phyloP scores from a whole-genome alignment of 2,329 filamentous ascomycete genomes.

The Hymenoscyphus repandus region DNA sequence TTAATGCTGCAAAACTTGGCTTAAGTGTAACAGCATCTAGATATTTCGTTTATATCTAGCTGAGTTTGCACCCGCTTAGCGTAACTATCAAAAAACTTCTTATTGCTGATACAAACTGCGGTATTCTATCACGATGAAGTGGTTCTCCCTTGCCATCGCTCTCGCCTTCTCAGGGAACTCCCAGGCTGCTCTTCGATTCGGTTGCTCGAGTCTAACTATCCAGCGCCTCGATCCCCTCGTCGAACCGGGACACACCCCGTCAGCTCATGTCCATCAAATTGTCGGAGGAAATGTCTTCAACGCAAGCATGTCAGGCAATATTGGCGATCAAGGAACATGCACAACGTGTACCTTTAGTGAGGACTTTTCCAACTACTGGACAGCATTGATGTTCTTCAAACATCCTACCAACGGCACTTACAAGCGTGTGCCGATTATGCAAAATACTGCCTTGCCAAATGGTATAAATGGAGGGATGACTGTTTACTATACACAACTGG shows the following conservation, averaged over 20 bases:
- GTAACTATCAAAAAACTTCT: neutral
- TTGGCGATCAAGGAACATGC: conserved; percentile 37
- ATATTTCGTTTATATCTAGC: neutral
- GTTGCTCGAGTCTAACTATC: conserved; percentile 11
- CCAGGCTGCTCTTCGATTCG: conserved; percentile 13
- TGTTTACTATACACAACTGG: conserved; percentile 34
- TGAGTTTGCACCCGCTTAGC: neutral
- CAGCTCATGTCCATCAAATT: conserved; percentile 14
- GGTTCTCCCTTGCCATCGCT: neutral
- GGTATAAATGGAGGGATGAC: conserved; percentile 33
- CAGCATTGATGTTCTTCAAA: conserved; percentile 50
- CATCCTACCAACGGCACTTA: conserved; percentile 49
- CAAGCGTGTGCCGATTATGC: conserved; percentile 32
- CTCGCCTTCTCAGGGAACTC: conserved; percentile 4
- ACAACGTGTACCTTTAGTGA: conserved; percentile 56
- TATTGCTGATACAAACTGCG: neutral
- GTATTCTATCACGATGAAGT: conserved; percentile 9
- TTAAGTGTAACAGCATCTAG: neutral
- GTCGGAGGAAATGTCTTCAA: conserved; percentile 10
- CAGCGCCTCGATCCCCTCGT: conserved; percentile 15
- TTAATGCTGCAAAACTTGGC: neutral
- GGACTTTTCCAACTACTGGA: conserved; percentile 63
- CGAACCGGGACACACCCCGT: conserved; percentile 9
- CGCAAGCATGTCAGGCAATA: conserved; percentile 2
- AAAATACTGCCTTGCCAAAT: conserved; percentile 26